These are phyloP conservation scores for Xylaria multiplex DNA, from an alignment of 2,329 filamentous ascomycete species.

Conservation along the genomic window DNA sequence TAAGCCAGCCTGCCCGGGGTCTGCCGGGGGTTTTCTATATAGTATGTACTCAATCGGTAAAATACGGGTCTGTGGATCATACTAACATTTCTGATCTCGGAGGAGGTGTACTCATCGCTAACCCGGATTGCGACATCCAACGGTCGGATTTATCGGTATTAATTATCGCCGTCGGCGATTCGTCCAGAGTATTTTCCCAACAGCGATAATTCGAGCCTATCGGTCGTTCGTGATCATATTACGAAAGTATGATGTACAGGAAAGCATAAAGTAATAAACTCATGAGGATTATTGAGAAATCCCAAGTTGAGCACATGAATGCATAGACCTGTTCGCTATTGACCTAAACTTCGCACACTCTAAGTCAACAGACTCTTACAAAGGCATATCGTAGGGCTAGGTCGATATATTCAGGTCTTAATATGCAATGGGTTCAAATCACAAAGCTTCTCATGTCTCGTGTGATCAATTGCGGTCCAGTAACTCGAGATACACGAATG, in stretches of 20 bases:
- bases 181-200: too few species aligned
- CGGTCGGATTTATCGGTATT: constrained; percentile 4
- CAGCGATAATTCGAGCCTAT: too few species aligned
- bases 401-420: neutral
- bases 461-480: neutral
- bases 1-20: too few species aligned
- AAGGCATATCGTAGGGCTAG: neutral
- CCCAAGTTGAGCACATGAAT: neutral
- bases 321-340: neutral
- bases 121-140: constrained; percentile 24
- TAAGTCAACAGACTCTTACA: neutral
- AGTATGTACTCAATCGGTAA: too few species aligned
- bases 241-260: neutral
- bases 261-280: neutral
- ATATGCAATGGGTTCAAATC: too few species aligned
- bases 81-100: too few species aligned
- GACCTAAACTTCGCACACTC: neutral
- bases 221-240: too few species aligned
- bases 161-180: neutral
- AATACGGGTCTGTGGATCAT: too few species aligned
- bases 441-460: too few species aligned
- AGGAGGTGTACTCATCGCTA: neutral
- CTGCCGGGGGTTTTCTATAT: too few species aligned
- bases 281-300: neutral
- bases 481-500: neutral